Percentiles rank a stretch among this genome's conserved stretches.
Evolutionary conservation across 2,329 filamentous ascomycete species (phyloP).

Genomic region (Didymella lethalis): DNA sequence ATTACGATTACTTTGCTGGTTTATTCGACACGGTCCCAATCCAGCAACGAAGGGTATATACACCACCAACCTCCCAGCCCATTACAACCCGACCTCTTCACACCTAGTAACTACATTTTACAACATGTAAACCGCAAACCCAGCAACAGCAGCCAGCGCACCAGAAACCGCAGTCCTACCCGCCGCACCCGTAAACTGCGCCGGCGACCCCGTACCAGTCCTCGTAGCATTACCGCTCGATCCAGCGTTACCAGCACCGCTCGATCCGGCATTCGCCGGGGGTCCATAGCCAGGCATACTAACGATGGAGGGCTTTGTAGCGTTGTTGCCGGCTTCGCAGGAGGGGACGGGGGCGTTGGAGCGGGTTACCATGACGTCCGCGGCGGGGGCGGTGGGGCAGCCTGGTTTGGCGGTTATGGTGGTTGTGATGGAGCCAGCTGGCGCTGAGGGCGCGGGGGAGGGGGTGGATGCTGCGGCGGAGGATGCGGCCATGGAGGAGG

Average conservation of each 20-base stretch:
- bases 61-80: neutral
- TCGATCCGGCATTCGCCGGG: neutral
- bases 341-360: conserved; percentile 24
- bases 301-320: conserved; percentile 30
- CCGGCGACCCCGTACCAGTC: neutral
- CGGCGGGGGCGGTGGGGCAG: conserved; percentile 27
- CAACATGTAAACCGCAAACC: conserved; percentile 4
- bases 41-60: neutral
- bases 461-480: neutral
- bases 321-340: conserved; percentile 30
- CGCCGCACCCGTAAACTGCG: conserved; percentile 25
- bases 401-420: conserved; percentile 27
- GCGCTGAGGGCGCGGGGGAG: conserved; percentile 5
- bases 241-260: neutral
- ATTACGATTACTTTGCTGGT: too few relatives aligned
- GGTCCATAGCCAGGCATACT: conserved; percentile 23
- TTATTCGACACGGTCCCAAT: too few relatives aligned
- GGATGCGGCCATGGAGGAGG: neutral
- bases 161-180: neutral
- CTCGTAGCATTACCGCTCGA: neutral
- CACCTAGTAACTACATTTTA: neutral
- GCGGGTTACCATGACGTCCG: conserved; percentile 31
- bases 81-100: neutral
- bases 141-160: neutral
- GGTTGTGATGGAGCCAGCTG: conserved; percentile 12